Evolutionary conservation across 345 rosid species (phyloP), one percentile per base, ranked within the genome.

Genomic region (Eucalyptus erythrocorys): DNA sequence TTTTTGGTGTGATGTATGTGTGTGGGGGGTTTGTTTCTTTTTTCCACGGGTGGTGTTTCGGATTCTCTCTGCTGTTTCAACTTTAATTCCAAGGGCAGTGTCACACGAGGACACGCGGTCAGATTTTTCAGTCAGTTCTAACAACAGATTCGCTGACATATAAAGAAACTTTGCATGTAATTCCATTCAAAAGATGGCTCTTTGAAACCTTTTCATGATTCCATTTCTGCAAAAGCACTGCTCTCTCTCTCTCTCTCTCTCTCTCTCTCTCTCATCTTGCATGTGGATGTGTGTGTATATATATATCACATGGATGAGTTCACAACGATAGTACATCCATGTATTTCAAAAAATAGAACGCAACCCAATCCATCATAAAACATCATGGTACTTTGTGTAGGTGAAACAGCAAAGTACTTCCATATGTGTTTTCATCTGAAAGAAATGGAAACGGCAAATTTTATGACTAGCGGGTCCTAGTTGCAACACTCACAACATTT

Each of bases 121-220:
- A 85, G 85, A 76, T 76, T 57, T 55, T 24, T 26, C 59, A n/a
- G 82, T 17, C 86, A 85, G 87, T 85, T 37, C 59, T 57, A 61
- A 57, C 59, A 32, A 57, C 86, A 88, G 89, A 88, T 88, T 88
- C 90, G 87, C 90, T 88, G 85, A 64, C 87, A 88, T 61, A 88
- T 61, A 50, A 47, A 88, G 82, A 88, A 88, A 76, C 47, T 76
- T 76, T 76, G 84, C 84, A 76, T 76, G 84, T 76, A 76, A 40
- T 76, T 76, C 47, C 84, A 76, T 76, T 76, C 84, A 40, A 76
- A 76, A 76, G 84, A 76, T 76, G 84, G 47, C 84, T 76, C 47
- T 40, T 40, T 76, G 84, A 40, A 40, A 76, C 84, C 47, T 40
- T 40, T 40, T 76, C 84, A 76, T 21, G 84, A 37, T 76, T 76